A percentile compares a stretch with the other conserved stretches of the same genome.
These are phyloP conservation scores for Dactylella cylindrospora DNA, from an alignment of 2,329 filamentous ascomycete genomes.

Conservation along the genomic window DNA sequence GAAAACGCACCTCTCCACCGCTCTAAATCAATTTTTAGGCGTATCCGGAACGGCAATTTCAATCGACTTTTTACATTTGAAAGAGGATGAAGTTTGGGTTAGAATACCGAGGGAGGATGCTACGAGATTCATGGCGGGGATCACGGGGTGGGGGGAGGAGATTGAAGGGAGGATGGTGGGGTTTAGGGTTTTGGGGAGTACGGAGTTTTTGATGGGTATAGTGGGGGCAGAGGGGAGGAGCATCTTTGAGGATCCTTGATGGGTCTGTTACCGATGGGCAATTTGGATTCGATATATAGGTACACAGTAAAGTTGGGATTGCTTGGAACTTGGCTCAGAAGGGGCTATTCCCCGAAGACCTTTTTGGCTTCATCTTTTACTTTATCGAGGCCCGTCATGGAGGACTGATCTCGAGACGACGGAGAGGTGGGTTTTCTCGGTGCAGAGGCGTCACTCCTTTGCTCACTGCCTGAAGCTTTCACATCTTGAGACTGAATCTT, in stretches of 20 bases:
- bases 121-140: slow-evolving; percentile 63
- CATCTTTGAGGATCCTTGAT: slow-evolving; percentile 33
- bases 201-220: slow-evolving; percentile 48
- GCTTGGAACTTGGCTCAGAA: too few relatives aligned
- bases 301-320: too few relatives aligned
- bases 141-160: slow-evolving; percentile 65
- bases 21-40: slow-evolving; percentile 70
- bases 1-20: slow-evolving; percentile 54
- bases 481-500: background rate
- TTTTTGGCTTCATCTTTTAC: background rate
- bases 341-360: too few relatives aligned
- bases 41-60: slow-evolving; percentile 66
- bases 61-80: slow-evolving; percentile 68
- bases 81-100: slow-evolving; percentile 63
- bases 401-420: background rate
- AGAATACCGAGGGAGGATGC: slow-evolving; percentile 65
- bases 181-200: slow-evolving; percentile 43
- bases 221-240: slow-evolving; percentile 42
- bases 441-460: too few relatives aligned
- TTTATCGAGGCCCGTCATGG: background rate
- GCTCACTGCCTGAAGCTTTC: too few relatives aligned
- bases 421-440: background rate
- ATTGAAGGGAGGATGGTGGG: slow-evolving; percentile 48
- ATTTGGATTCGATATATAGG: too few relatives aligned
- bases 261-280: background rate